Base-by-base conservation (phyloP, 2,329 filamentous ascomycete species). In the Colletotrichum cereale region DNA sequence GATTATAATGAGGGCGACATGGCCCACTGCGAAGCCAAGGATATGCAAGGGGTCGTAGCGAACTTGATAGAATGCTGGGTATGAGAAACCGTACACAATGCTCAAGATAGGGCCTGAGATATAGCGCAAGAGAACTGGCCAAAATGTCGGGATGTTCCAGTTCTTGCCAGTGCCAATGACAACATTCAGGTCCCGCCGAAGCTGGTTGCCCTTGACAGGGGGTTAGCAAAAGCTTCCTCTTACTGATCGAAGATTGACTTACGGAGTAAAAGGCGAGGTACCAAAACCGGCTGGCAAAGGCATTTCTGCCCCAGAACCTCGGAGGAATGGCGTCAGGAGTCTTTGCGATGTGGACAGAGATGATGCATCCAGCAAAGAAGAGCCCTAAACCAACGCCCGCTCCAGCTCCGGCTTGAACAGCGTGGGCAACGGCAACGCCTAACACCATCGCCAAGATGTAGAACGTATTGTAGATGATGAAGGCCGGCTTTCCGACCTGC, bases 241-340 rank as follows among this genome's bases (percentile, higher is more conserved):
- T 10, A 29, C 16, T 18, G 18, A 21, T 14, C 5, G n/a, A 38
- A 12, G 4, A 50, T 40, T 5, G 5, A 73, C 85, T 79, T 82
- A 88, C 87, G n/a, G 87, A 89, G 78, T 89, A 90, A 72, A 88
- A 87, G 0, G 81, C 80, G 42, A 89, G 74, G 71, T 85, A 89
- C 85, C 86, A 90, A 56, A 88, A 83, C 1, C 81, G 82, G 47
- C 79, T 77, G 1, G 82, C 44, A 31, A 83, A 76, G 0, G 74
- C 67, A 47, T 82, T 86, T 7, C 74, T 75, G 4, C 78, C 78
- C 78, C 84, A 88, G 73, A 85, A 83, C 2, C 78, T 78, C 0
- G 85, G 80, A 0, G 84, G 84, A 6, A 74, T 74, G 1, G 78
- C 76, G 56, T 82, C 79, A 0, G 87, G 86, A 0, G 79, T 83